These are phyloP conservation scores for Trifolium dubium DNA, from an alignment of 306 rosid genomes.

Conservation along the genomic window DNA sequence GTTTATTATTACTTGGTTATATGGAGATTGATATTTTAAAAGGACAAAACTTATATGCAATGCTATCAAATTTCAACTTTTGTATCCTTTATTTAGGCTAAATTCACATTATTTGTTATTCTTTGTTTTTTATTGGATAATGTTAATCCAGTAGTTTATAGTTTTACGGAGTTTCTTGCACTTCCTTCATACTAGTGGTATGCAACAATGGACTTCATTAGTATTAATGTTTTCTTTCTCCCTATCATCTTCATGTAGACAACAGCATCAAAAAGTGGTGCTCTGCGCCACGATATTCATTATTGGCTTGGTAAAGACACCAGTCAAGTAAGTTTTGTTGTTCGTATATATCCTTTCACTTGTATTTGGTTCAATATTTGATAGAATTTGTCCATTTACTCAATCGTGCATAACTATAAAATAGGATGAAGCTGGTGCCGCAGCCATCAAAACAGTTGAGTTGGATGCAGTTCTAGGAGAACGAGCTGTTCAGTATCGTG, in stretches of 20 bases:
- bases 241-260: constrained; percentile 59
- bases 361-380: constrained; percentile 28
- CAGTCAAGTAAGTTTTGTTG: constrained; percentile 64
- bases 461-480: constrained; percentile 98
- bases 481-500: constrained; percentile 98
- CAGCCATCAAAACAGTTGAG: constrained; percentile 96
- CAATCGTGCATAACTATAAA: constrained; percentile 37
- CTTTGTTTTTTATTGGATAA: constrained; percentile 25
- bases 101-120: constrained; percentile 7
- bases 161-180: background rate
- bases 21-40: constrained; percentile 18
- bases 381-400: constrained; percentile 12
- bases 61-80: background rate
- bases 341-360: background rate
- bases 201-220: constrained; percentile 24
- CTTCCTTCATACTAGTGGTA: background rate
- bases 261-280: constrained; percentile 80
- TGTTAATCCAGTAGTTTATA: constrained; percentile 12
- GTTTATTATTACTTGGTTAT: constrained; percentile 11
- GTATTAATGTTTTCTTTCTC: constrained; percentile 4
- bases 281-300: constrained; percentile 88
- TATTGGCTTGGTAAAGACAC: constrained; percentile 98
- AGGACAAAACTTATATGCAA: background rate
- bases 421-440: constrained; percentile 97
- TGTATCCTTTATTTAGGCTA: background rate